phyloP scores from a whole-genome alignment of 2,329 filamentous ascomycete species.

The Colletotrichum musae region DNA sequence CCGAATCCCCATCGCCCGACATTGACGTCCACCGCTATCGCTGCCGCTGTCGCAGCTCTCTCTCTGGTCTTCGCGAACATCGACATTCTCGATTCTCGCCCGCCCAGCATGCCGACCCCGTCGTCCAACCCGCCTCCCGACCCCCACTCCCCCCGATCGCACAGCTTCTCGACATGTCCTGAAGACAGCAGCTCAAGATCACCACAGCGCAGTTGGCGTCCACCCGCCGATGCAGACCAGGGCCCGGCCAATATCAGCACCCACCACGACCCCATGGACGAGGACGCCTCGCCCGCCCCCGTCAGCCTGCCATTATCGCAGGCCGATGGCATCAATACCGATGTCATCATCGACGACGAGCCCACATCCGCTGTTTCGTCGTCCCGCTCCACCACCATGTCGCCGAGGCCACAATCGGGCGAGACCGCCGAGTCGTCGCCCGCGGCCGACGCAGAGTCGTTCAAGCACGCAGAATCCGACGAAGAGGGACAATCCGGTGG shows the following conservation, averaged over 20 bases:
- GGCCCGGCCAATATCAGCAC: conserved; percentile 45
- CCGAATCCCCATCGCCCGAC: conserved; percentile 39
- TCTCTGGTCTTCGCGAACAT: conserved; percentile 6
- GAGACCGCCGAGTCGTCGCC: conserved; percentile 53
- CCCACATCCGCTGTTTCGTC: conserved; percentile 48
- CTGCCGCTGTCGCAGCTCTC: not conserved
- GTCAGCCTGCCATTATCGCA: conserved; percentile 34
- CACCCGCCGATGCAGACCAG: conserved; percentile 29
- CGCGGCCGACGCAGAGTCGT: conserved; percentile 48
- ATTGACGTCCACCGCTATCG: conserved; percentile 35
- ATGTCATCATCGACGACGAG: conserved; percentile 44
- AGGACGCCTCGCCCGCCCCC: conserved; percentile 48
- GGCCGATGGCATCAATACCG: conserved; percentile 35
- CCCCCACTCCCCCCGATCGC: conserved; percentile 54
- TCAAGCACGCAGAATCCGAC: conserved; percentile 59
- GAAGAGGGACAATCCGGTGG: conserved; percentile 47
- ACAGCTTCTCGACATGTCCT: conserved; percentile 60
- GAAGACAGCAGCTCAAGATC: conserved; percentile 52
- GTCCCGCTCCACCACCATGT: conserved; percentile 59
- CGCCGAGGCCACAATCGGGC: conserved; percentile 57
- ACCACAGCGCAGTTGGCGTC: conserved; percentile 40
- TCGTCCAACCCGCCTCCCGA: conserved; percentile 58
- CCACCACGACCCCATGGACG: conserved; percentile 43
- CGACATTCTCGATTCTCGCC: conserved; percentile 28
- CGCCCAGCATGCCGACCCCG: conserved; percentile 60